Percentiles rank a stretch among this genome's conserved stretches.
Conservation (phyloP, 768 basidiomycete species). For the Amanita pseudoporphyria region DNA sequence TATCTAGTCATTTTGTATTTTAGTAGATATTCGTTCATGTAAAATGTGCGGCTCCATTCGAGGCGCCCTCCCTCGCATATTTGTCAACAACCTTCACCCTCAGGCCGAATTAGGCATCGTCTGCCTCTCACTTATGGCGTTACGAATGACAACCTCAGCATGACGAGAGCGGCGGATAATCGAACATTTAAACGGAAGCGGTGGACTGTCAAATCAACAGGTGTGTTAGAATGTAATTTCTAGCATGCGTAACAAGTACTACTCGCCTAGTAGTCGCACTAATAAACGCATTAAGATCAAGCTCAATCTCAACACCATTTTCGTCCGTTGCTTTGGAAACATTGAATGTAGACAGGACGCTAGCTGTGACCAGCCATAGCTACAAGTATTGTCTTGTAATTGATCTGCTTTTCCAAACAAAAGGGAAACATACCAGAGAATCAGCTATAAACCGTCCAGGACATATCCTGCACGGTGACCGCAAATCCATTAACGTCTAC, state of each 20-base stretch:
- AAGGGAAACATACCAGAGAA: conserved; percentile 15
- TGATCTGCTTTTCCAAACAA: conserved; percentile 20
- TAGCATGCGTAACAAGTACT: not conserved
- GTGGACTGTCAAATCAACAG: not conserved
- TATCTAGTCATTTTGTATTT: no score
- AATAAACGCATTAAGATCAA: conserved; percentile 19
- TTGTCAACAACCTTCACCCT: no score
- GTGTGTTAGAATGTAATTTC: not conserved
- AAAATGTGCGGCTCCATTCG: no score
- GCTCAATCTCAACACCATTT: conserved; percentile 16
- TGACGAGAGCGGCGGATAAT: not conserved
- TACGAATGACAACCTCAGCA: not conserved
- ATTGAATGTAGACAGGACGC: conserved; percentile 21
- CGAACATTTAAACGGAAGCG: not conserved
- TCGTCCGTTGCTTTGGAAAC: conserved; percentile 18
- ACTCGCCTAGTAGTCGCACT: conserved; percentile 25
- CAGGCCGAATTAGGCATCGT: no score
- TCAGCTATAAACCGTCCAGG: not conserved
- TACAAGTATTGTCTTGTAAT: conserved; percentile 15
- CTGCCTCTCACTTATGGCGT: not conserved
- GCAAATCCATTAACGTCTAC: not conserved
- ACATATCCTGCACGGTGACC: not conserved
- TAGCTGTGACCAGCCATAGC: conserved; percentile 14
- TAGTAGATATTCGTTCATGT: no score
- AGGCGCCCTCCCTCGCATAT: no score